Percentiles rank a stretch among this genome's conserved stretches.
Conservation (phyloP, 345 rosid species). For the Brassica cretica region DNA sequence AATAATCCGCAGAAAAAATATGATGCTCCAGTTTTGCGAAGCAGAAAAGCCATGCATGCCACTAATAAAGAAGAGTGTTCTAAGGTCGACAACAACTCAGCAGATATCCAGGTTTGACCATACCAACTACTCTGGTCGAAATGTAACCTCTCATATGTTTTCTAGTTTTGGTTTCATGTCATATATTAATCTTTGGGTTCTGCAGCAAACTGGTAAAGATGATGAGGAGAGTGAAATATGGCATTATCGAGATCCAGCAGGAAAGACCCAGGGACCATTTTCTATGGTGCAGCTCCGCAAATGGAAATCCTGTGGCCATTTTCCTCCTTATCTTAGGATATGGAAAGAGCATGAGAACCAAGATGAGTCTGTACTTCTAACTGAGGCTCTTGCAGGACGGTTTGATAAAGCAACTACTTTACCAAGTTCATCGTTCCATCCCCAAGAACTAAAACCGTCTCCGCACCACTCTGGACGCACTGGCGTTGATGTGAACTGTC, state of each 20-base stretch:
- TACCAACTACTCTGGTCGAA: constrained; percentile 24
- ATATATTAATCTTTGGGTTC: constrained; percentile 36
- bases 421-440: constrained; percentile 33
- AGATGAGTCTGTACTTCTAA: constrained; percentile 68
- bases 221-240: constrained; percentile 60
- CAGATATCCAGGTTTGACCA: constrained; percentile 40
- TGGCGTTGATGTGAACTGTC: constrained; percentile 42
- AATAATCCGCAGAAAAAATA: constrained; percentile 38
- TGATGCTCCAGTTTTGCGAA: constrained; percentile 40
- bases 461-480: constrained; percentile 11
- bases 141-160: constrained; percentile 24
- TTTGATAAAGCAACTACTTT: constrained; percentile 37
- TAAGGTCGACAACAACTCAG: constrained; percentile 36
- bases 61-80: constrained; percentile 45
- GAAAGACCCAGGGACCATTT: constrained; percentile 89
- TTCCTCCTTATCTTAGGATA: constrained; percentile 69
- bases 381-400: constrained; percentile 64
- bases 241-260: constrained; percentile 84
- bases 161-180: constrained; percentile 27
- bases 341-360: constrained; percentile 70
- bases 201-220: constrained; percentile 46
- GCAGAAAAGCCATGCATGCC: constrained; percentile 30
- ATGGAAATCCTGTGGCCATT: constrained; percentile 72
- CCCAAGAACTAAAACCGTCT: constrained; percentile 26
- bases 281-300: constrained; percentile 63